phyloP scores from a whole-genome alignment of 140 eudicot species.

The Anethum foeniculum region DNA sequence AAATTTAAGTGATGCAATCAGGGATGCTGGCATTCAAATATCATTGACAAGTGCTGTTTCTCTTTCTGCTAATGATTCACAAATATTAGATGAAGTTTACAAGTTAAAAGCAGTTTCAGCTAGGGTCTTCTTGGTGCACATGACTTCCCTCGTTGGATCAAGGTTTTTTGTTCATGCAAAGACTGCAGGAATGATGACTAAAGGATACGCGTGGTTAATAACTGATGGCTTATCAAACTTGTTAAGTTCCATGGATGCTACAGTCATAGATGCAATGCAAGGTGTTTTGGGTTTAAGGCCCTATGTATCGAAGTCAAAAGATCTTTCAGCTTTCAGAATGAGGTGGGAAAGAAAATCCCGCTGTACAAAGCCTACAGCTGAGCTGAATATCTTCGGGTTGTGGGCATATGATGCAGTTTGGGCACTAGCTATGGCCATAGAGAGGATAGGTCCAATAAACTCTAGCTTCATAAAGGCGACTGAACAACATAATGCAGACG shows the following conservation, averaged over 20 bases:
- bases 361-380: background rate
- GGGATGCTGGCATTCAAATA: background rate
- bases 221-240: background rate
- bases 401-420: conserved; percentile 8
- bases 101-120: background rate
- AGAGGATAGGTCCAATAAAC: background rate
- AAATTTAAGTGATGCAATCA: background rate
- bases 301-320: background rate
- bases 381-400: background rate
- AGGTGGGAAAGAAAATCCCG: background rate
- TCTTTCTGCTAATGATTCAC: background rate
- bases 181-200: background rate
- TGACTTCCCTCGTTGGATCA: background rate
- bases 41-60: background rate
- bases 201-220: background rate
- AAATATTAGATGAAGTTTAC: background rate
- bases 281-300: conserved; percentile 5
- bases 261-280: background rate
- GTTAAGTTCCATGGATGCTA: background rate
- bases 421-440: conserved; percentile 3
- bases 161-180: background rate
- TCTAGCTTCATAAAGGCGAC: background rate
- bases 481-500: background rate
- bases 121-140: background rate
- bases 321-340: background rate